A percentile compares a stretch with the other conserved stretches of the same genome.
Conservation (phyloP, 345 rosid genomes). For the Hypericum perforatum region DNA sequence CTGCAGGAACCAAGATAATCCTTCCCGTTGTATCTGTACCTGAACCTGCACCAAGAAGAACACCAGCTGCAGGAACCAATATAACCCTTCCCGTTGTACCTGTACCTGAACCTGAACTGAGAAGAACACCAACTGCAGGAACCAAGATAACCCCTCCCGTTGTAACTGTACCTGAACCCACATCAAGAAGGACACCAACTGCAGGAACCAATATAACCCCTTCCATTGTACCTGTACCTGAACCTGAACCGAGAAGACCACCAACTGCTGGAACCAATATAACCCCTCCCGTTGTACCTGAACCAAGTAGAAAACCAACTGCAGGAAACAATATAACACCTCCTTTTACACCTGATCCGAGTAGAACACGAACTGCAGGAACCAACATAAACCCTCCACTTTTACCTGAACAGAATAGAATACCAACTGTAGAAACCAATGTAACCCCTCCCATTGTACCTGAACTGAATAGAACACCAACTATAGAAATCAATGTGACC, state of each 20-base stretch:
- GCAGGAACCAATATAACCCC: conserved; percentile 3
- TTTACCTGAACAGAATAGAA: neutral
- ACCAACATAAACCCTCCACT: neutral
- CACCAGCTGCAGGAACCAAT: neutral
- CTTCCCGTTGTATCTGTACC: neutral
- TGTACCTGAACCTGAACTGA: too few relatives aligned
- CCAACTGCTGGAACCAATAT: conserved; percentile 9
- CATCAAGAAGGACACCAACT: conserved; percentile 7
- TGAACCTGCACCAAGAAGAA: conserved; percentile 2
- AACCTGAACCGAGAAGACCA: too few relatives aligned
- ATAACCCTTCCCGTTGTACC: conserved; percentile 5
- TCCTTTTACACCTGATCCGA: neutral
- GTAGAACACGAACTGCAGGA: neutral
- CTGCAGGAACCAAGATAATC: conserved; percentile 14
- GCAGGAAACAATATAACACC: conserved; percentile 9
- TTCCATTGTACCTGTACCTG: conserved; percentile 1
- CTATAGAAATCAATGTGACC: neutral
- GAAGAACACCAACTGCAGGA: neutral
- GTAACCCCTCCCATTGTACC: neutral
- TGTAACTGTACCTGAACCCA: neutral
- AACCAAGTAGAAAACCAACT: neutral
- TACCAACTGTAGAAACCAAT: conserved; percentile 5
- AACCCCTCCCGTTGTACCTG: conserved; percentile 10
- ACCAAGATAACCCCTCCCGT: neutral
- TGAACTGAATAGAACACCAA: conserved; percentile 7